Evolutionary conservation across 2,329 filamentous ascomycete species (phyloP).

Genomic region (Fonsecaea nubica): DNA sequence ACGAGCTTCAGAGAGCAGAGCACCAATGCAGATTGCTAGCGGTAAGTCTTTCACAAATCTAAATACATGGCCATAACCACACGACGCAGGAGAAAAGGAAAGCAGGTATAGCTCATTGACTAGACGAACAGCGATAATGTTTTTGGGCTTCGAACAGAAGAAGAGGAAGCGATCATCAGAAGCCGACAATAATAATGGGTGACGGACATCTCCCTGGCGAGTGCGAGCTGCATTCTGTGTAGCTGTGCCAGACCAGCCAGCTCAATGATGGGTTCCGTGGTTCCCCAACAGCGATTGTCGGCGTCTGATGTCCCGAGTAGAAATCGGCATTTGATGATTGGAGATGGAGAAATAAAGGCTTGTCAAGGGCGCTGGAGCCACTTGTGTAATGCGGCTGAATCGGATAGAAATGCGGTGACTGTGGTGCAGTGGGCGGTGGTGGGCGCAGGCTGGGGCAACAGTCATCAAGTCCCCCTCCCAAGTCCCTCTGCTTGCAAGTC

Average conservation of each 20-base stretch:
- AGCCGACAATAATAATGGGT: background rate
- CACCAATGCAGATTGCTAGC: too few relatives aligned
- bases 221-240: too few relatives aligned
- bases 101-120: background rate
- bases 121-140: background rate
- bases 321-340: background rate
- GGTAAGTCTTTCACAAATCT: background rate
- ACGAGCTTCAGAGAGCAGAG: background rate
- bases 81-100: background rate
- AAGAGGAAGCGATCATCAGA: background rate
- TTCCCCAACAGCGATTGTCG: background rate
- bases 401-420: slow-evolving; percentile 12
- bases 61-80: background rate
- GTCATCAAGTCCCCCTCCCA: background rate
- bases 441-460: background rate
- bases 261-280: too few relatives aligned
- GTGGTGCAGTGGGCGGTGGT: too few relatives aligned
- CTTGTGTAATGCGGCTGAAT: background rate
- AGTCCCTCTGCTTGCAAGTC: too few relatives aligned
- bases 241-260: background rate
- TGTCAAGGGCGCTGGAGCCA: too few relatives aligned
- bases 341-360: background rate
- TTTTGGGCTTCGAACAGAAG: background rate
- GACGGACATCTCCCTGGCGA: background rate
- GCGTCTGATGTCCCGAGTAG: slow-evolving; percentile 9